Conservation (phyloP, 768 basidiomycete species). For the Ramaria rubella region DNA sequence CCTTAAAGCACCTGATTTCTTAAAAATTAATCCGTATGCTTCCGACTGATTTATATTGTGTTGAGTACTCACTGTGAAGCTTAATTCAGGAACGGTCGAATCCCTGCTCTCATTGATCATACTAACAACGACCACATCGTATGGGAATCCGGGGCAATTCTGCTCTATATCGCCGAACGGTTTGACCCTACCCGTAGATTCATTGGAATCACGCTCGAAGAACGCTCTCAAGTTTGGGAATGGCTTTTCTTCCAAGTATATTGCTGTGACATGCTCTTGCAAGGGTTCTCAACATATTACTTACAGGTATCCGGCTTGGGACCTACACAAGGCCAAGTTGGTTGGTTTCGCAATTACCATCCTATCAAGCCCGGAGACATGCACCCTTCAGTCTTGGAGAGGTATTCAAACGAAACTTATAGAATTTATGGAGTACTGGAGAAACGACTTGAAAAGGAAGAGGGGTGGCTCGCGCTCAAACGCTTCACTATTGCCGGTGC, state of each 20-base stretch:
- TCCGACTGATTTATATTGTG: neutral
- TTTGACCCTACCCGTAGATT: conserved; percentile 72
- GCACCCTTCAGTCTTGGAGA: conserved; percentile 12
- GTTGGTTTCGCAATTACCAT: conserved; percentile 15
- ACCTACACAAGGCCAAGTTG: conserved; percentile 6
- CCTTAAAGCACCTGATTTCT: conserved; percentile 1
- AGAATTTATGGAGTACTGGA: conserved; percentile 18
- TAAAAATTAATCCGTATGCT: conserved; percentile 7
- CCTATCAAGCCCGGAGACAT: conserved; percentile 14
- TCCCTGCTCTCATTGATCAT: conserved; percentile 61
- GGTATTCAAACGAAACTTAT: conserved; percentile 15
- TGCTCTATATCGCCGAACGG: conserved; percentile 75
- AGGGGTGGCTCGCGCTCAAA: neutral
- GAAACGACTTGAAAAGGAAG: conserved; percentile 10
- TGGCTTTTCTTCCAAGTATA: conserved; percentile 1
- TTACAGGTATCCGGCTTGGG: conserved; percentile 5
- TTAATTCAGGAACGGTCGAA: conserved; percentile 49
- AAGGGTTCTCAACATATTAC: neutral
- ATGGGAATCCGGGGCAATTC: conserved; percentile 76
- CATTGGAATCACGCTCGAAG: conserved; percentile 18
- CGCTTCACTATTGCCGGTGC: conserved; percentile 5
- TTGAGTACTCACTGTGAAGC: neutral
- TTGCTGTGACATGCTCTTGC: neutral
- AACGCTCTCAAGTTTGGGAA: neutral
- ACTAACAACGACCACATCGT: conserved; percentile 49